Evolutionary conservation across 148 eudicot species (phyloP), one percentile per base, ranked within the genome.

Genomic region (Vaccinium myrtillus): DNA sequence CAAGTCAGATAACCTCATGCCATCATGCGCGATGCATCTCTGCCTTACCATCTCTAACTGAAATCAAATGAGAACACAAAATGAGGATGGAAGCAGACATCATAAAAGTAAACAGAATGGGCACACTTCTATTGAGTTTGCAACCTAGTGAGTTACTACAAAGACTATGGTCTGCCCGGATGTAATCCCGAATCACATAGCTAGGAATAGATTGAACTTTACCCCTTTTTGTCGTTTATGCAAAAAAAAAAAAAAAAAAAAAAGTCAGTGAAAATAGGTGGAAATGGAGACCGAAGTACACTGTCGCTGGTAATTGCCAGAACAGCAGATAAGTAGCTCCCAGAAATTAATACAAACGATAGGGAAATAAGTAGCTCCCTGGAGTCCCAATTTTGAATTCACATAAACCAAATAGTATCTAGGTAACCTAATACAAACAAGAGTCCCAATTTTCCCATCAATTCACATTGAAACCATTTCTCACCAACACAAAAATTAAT

Each of bases 41-140:
- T 89, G 91, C 80, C 87, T 91, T 82, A 89, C 86, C 86, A 94
- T 87, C 87, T 90, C 91, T 85, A 69, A 67, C 99, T 97, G 95
- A 92, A 92, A 85, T 48, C 74, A 81, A 83, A 90, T 76, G 2
- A 85, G 1, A 81, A 50, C 46, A 67, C 16, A 55, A 59, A 77
- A 36, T 63, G 12, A 86, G 51, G 55, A 49, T 11, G 70, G 65
- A 73, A 50, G 32, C 6, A 73, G 43, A 46, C 30, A 78, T 36
- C 1, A 9, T 15, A 63, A 59, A 77, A 16, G 23, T 18, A 6
- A 67, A 36, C 58, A 46, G 39, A 65, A 61, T 61, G 39, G 39
- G 51, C n/a, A 50, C 77, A 30, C 23, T 46, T 4, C 4, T 21
- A 49, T 67, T 79, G 46, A 49, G 39, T 81, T 48, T 48, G 76